Conservation (phyloP, 176 grass and related monocot genomes). For the Phragmites australis region DNA sequence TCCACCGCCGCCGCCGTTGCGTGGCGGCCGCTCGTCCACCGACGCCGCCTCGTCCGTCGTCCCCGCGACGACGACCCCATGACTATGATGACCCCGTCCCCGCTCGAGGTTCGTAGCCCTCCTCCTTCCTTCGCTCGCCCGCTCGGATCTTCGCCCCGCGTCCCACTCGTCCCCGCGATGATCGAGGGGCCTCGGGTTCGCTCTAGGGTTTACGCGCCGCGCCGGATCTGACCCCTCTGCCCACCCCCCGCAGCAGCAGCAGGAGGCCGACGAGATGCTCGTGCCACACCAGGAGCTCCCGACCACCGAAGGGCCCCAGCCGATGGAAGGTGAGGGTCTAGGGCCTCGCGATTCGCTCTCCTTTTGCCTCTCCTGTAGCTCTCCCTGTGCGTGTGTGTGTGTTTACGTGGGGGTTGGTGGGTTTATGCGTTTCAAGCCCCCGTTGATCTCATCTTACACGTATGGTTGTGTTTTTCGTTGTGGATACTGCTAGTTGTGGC, state of each 20-base stretch:
- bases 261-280: constrained; percentile 92
- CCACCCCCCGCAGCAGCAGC: constrained; percentile 47
- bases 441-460: constrained; percentile 9
- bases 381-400: no score
- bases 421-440: neutral
- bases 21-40: neutral
- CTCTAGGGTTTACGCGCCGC: constrained; percentile 13
- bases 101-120: constrained; percentile 64
- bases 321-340: constrained; percentile 86
- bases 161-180: neutral
- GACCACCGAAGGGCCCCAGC: constrained; percentile 57
- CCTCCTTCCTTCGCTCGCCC: neutral
- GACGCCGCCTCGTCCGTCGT: constrained; percentile 2
- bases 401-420: neutral
- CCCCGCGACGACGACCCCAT: constrained; percentile 42
- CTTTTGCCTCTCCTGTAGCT: neutral
- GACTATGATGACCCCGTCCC: constrained; percentile 87
- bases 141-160: constrained; percentile 34
- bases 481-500: constrained; percentile 50
- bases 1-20: neutral
- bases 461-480: neutral
- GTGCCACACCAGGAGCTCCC: constrained; percentile 79
- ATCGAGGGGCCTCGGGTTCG: neutral
- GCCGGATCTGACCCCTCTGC: constrained; percentile 49
- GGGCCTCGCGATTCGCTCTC: constrained; percentile 3